phyloP scores from a whole-genome alignment of 495 filamentous ascomycete genomes.

The Aspergillus cavernicola region DNA sequence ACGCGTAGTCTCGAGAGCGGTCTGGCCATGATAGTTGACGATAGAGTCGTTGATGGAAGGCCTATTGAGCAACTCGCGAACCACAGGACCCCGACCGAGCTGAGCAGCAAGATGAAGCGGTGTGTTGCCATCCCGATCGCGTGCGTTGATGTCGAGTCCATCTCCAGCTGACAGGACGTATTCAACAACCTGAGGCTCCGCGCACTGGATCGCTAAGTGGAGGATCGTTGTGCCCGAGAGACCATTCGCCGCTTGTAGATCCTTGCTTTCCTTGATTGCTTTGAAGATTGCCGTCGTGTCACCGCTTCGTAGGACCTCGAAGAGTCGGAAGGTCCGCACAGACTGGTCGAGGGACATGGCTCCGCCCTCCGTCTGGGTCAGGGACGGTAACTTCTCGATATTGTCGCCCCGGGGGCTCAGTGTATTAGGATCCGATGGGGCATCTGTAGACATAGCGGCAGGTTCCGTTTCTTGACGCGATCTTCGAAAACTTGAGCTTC shows the following conservation, averaged over 20 bases:
- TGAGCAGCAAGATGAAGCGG: slow-evolving; percentile 84
- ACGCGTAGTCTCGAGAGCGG: slow-evolving; percentile 82
- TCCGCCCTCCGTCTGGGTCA: slow-evolving; percentile 27
- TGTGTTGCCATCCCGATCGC: slow-evolving; percentile 90
- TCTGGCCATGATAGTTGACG: slow-evolving; percentile 82
- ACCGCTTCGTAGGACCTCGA: slow-evolving; percentile 85
- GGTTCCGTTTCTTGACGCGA: slow-evolving; percentile 25
- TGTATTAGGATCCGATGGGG: slow-evolving; percentile 23
- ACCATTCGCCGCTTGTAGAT: slow-evolving; percentile 36
- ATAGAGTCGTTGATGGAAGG: slow-evolving; percentile 83
- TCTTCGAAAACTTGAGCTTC: slow-evolving; percentile 31
- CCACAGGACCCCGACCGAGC: slow-evolving; percentile 73
- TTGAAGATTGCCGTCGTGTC: slow-evolving; percentile 87
- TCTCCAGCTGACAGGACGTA: slow-evolving; percentile 74
- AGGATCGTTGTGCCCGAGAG: slow-evolving; percentile 83
- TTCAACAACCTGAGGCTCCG: slow-evolving; percentile 92
- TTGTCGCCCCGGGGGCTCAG: slow-evolving; percentile 29
- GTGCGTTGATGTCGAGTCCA: slow-evolving; percentile 76
- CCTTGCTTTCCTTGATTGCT: slow-evolving; percentile 70
- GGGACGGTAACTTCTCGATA: slow-evolving; percentile 31
- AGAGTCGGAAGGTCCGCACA: slow-evolving; percentile 87
- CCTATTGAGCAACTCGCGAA: slow-evolving; percentile 74
- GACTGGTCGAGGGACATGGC: slow-evolving; percentile 81
- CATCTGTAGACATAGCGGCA: slow-evolving; percentile 23
- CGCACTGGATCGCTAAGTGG: slow-evolving; percentile 95